Conservation (phyloP, 768 basidiomycete genomes). For the Exidia glandulosa region DNA sequence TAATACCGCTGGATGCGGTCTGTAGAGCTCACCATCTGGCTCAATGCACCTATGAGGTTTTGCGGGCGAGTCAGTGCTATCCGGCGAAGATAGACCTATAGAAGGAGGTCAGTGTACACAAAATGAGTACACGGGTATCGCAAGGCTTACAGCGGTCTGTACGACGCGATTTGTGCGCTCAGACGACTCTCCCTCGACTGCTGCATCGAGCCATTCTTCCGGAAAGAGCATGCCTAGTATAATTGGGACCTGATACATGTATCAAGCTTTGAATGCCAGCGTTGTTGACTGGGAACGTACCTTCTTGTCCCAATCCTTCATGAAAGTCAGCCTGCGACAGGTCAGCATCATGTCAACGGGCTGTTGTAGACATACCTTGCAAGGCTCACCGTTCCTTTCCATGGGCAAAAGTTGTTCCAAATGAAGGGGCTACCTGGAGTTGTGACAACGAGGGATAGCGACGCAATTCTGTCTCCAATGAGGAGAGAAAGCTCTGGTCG, state of each 20-base stretch:
- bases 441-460: slow-evolving; percentile 58
- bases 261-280: background rate
- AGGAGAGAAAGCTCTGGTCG: slow-evolving; percentile 51
- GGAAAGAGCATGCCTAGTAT: slow-evolving; percentile 53
- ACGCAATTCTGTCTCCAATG: slow-evolving; percentile 55
- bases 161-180: slow-evolving; percentile 57
- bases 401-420: slow-evolving; percentile 52
- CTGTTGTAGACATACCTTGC: no score
- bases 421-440: slow-evolving; percentile 49
- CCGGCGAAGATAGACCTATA: slow-evolving; percentile 36
- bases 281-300: no score
- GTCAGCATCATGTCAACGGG: no score
- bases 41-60: slow-evolving; percentile 46
- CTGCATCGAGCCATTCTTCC: slow-evolving; percentile 43
- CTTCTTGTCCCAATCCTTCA: background rate
- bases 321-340: background rate
- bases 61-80: slow-evolving; percentile 47
- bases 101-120: background rate
- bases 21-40: slow-evolving; percentile 42
- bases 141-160: slow-evolving; percentile 38
- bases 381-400: slow-evolving; percentile 11
- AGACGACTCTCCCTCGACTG: slow-evolving; percentile 38
- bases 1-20: no score
- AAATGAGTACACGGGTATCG: background rate
- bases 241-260: background rate